Percentiles rank a stretch among this genome's conserved stretches.
Evolutionary conservation across 768 basidiomycete genomes (phyloP).

Genomic region (Amanita fuliginea): DNA sequence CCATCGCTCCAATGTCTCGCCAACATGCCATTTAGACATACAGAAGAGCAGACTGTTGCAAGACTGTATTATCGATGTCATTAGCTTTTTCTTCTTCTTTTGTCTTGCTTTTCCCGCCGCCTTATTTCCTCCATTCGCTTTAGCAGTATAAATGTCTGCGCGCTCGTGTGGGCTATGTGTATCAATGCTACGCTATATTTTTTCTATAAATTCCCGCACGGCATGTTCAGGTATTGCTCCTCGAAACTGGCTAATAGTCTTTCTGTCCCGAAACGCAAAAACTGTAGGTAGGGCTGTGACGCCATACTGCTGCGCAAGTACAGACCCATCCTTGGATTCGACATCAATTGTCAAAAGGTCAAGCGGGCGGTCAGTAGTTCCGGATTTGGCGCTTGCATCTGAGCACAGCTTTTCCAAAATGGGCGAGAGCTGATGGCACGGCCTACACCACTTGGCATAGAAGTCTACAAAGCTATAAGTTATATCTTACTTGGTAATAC

Average conservation of each 20-base stretch:
- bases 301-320: conserved; percentile 39
- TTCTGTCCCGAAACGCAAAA: conserved; percentile 60
- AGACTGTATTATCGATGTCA: background rate
- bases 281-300: conserved; percentile 77
- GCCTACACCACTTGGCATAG: conserved; percentile 82
- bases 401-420: conserved; percentile 48
- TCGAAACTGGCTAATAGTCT: conserved; percentile 47
- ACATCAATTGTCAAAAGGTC: conserved; percentile 69
- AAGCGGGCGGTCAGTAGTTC: conserved; percentile 41
- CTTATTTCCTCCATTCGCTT: conserved; percentile 3
- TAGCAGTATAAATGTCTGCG: no score
- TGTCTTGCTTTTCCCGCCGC: background rate
- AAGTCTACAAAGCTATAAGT: no score
- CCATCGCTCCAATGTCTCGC: background rate
- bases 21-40: background rate
- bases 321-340: conserved; percentile 39
- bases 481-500: no score
- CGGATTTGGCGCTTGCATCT: conserved; percentile 25
- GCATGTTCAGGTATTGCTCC: conserved; percentile 40
- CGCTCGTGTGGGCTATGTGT: background rate
- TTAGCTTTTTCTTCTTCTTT: background rate
- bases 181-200: conserved; percentile 15
- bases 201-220: conserved; percentile 34
- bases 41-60: background rate
- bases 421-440: conserved; percentile 66